Conservation (phyloP, 2,329 filamentous ascomycete genomes). For the Fusarium neocosmosporiellum region DNA sequence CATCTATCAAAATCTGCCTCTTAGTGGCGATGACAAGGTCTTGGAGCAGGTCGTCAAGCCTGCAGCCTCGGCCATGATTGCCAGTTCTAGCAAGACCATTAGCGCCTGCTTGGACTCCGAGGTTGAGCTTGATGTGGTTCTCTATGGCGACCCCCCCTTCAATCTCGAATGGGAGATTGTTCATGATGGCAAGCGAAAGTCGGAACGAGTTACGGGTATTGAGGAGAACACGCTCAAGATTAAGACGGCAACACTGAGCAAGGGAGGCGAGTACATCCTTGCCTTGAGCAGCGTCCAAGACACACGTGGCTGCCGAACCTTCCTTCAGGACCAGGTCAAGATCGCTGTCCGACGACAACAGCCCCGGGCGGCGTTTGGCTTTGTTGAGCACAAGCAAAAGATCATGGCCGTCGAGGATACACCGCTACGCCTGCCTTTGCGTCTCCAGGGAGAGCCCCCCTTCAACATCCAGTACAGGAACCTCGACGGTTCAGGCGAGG, state of each 20-base stretch:
- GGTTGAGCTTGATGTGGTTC: slow-evolving; percentile 77
- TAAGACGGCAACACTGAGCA: slow-evolving; percentile 76
- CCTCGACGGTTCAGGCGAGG: slow-evolving; percentile 61
- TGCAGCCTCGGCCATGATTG: slow-evolving; percentile 82
- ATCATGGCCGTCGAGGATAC: slow-evolving; percentile 82
- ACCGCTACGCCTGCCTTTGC: slow-evolving; percentile 79
- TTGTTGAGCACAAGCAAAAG: slow-evolving; percentile 81
- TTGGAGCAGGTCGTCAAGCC: slow-evolving; percentile 94
- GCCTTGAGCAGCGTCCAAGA: slow-evolving; percentile 89
- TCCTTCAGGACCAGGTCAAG: slow-evolving; percentile 85
- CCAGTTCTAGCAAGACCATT: slow-evolving; percentile 63
- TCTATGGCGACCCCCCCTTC: slow-evolving; percentile 88
- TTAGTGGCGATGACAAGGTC: slow-evolving; percentile 70
- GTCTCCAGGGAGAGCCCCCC: slow-evolving; percentile 85
- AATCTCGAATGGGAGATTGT: slow-evolving; percentile 92
- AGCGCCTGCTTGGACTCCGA: slow-evolving; percentile 86
- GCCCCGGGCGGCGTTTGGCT: slow-evolving; percentile 86
- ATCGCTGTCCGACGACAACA: slow-evolving; percentile 89
- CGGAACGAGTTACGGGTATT: slow-evolving; percentile 73
- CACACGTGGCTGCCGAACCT: slow-evolving; percentile 85
- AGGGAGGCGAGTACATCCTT: slow-evolving; percentile 91
- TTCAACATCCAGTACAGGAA: slow-evolving; percentile 86
- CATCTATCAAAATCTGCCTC: slow-evolving; percentile 76
- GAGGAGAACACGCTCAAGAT: slow-evolving; percentile 74
- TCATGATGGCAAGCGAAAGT: slow-evolving; percentile 85